Base-by-base conservation (phyloP, 805 yeast genomes). In the Kluyveromyces nonfermentans region DNA sequence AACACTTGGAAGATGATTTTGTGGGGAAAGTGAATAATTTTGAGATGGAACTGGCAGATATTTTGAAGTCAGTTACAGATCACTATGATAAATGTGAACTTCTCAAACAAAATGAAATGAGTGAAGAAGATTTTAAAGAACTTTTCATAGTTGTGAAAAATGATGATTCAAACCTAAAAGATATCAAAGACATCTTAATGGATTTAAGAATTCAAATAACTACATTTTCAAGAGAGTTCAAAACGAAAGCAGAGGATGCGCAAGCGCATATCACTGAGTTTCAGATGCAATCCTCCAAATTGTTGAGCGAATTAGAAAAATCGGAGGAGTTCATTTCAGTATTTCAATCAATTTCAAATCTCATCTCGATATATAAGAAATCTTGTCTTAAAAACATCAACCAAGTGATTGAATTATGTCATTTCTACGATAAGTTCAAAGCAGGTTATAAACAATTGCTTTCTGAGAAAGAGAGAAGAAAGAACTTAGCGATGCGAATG, bases 31-130 rank as follows among this genome's bases (percentile, higher is more conserved):
- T 82, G 65, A 48, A 44, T 16, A 44, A 47, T 1, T 55, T 78
- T 40, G 95, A 86, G 43, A 70, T 72, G 46, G 93, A 83, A 42
- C 70, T 86, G 62, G 94, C 85, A 1, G 71, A 74, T 2, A 67
- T 82, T 15, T 65, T 89, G 30, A 80, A 78, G 44, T 77, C 88
- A 54, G 66, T 88, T 38, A 82, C 95, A 9, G 77, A 76, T 43
- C 96, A 88, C 63, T 86, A 80, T 54, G 96, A 88, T 60, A 87
- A 85, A 56, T 84, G 95, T 51, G 52, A 65, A 10, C 64, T 57
- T 10, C 43, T 72, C n/a, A 54, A 59, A 18, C 56, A 64, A n/a
- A 54, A 60, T 0, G 43, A 50, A 12, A 49, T 58, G 0, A 44
- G 58, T 3, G 55, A 47, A 6, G 52, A 46, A 1, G 71, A 67